phyloP scores from a whole-genome alignment of 2,329 filamentous ascomycete species.

The Ophiobolus disseminans region DNA sequence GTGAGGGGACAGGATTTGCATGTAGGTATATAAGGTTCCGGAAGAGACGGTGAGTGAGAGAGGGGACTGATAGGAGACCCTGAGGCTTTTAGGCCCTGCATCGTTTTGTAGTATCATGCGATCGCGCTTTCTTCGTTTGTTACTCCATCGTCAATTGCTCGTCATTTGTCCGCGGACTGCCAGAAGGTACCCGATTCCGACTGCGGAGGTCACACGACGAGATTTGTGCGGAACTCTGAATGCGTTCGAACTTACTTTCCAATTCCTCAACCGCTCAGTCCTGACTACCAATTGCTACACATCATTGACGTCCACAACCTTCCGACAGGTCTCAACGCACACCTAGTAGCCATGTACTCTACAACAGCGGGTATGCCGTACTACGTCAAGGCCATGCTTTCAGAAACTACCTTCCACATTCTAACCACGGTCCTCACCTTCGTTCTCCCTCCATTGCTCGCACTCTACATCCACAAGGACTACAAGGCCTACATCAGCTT shows the following conservation, averaged over 20 bases:
- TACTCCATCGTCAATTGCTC: conserved; percentile 1
- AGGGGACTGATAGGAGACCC: not conserved
- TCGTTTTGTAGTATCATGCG: not conserved
- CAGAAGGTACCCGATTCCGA: not conserved
- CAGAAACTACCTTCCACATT: conserved; percentile 18
- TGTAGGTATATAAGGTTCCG: conserved; percentile 5
- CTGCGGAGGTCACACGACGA: not conserved
- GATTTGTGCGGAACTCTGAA: not conserved
- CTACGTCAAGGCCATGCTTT: conserved; percentile 4
- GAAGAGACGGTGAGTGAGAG: not conserved
- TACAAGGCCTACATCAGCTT: conserved; percentile 78
- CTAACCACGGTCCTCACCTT: conserved; percentile 30
- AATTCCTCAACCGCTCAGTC: not conserved
- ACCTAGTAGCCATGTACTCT: not conserved
- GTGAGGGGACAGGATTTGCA: not conserved
- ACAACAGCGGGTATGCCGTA: not conserved
- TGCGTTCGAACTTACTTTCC: not conserved
- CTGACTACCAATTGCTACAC: not conserved
- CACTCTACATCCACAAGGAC: conserved; percentile 67
- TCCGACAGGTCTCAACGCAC: no score
- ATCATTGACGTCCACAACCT: no score
- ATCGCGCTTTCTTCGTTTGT: not conserved
- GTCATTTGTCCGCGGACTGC: conserved; percentile 1
- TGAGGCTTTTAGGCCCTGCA: not conserved
- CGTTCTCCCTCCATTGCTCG: conserved; percentile 32